These are phyloP conservation scores for Ottelia alismoides DNA, from an alignment of 106 monocot species.

Conservation along the genomic window DNA sequence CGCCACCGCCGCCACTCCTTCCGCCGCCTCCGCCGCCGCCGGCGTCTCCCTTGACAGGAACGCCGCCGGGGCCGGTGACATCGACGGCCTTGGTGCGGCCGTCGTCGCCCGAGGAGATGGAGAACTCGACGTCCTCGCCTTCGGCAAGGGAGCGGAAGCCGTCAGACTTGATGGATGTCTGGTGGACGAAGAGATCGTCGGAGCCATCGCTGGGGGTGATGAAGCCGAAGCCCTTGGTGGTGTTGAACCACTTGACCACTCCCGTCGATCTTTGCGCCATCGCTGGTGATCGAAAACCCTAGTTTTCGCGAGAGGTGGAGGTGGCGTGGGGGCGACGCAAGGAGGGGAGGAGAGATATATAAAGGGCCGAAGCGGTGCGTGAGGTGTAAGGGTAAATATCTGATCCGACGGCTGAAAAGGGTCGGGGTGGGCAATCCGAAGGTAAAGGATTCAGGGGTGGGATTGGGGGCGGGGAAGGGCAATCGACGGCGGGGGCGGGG, in stretches of 20 bases:
- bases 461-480: no score
- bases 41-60: neutral
- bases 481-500: no score
- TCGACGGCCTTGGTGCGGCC: conserved; percentile 12
- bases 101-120: conserved; percentile 16
- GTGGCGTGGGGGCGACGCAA: no score
- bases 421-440: no score
- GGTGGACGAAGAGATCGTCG: conserved; percentile 31
- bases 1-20: neutral
- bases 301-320: no score
- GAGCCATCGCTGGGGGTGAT: conserved; percentile 23
- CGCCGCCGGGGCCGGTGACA: neutral
- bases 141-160: conserved; percentile 22
- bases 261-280: conserved; percentile 7
- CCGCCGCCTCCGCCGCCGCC: neutral
- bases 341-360: no score
- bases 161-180: conserved; percentile 27
- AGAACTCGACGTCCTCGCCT: conserved; percentile 27
- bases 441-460: no score
- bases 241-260: conserved; percentile 28
- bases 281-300: no score
- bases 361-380: no score
- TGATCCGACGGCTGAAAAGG: no score
- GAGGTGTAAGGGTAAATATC: no score
- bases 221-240: conserved; percentile 32